phyloP scores from a whole-genome alignment of 495 filamentous ascomycete genomes.

The Zalerion maritima region DNA sequence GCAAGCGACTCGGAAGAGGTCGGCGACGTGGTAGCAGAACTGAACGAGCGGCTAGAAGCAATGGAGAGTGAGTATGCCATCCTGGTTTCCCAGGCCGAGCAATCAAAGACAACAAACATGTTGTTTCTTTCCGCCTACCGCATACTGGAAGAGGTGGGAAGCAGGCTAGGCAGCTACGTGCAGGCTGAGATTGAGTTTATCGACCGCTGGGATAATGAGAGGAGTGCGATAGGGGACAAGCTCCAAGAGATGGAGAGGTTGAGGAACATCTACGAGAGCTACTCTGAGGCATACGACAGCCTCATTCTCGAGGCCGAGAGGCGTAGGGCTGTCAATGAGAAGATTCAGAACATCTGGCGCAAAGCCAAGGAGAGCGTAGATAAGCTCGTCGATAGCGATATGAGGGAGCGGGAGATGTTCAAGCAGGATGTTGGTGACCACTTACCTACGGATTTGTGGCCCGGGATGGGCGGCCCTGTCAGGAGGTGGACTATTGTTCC shows the following conservation, averaged over 20 bases:
- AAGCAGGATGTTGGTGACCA: conserved; percentile 69
- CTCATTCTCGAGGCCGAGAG: conserved; percentile 71
- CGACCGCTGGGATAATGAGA: conserved; percentile 60
- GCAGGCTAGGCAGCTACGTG: conserved; percentile 50
- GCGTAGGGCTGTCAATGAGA: conserved; percentile 51
- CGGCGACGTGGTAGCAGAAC: conserved; percentile 76
- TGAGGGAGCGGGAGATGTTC: conserved; percentile 62
- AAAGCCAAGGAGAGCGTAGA: conserved; percentile 65
- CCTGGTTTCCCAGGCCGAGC: conserved; percentile 39
- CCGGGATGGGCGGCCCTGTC: conserved; percentile 36
- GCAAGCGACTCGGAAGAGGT: conserved; percentile 73
- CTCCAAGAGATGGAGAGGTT: conserved; percentile 61
- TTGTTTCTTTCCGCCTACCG: conserved; percentile 42
- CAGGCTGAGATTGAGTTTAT: conserved; percentile 56
- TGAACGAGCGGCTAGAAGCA: conserved; percentile 56
- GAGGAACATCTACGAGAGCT: conserved; percentile 66
- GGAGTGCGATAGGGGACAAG: conserved; percentile 47
- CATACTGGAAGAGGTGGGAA: conserved; percentile 52
- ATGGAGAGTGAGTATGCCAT: conserved; percentile 58
- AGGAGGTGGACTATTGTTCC: conserved; percentile 28
- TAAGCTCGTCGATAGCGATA: conserved; percentile 59
- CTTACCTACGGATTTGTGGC: conserved; percentile 83
- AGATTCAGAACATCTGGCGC: conserved; percentile 56
- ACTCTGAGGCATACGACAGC: conserved; percentile 67
- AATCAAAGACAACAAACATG: conserved; percentile 33